Evolutionary conservation across 2,329 filamentous ascomycete genomes (phyloP), one percentile per base, ranked within the genome.

Genomic region (Didymella lethalis): DNA sequence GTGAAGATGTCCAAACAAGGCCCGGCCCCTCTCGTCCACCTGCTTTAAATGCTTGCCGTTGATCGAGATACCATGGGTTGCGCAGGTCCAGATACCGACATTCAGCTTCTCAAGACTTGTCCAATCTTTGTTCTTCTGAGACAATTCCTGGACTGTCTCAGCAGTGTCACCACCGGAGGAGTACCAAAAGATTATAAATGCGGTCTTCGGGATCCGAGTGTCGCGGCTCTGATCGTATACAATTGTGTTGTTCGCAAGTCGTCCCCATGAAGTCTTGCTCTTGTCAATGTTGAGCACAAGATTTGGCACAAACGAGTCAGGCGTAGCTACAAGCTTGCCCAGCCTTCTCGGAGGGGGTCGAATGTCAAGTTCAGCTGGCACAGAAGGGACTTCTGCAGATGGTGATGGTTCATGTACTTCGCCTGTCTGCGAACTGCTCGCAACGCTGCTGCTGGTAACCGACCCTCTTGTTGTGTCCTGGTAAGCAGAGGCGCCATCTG

Each of bases 31-130:
- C 0, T 83, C 81, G 26, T 80, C 78, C 2, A 84, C 82, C 57
- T 85, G 82, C 59, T 84, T 84, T 25, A 97, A 78, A 40, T 82
- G 81, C n/a, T 86, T 83, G 28, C 86, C 88, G 69, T 97, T 97
- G 71, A 98, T 83, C 65, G 81, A 84, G 62, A 97, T 91, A 20
- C 92, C 91, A 28, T 83, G 82, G 7, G 88, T 89, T 4, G 91
- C 90, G 67, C 93, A 92, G 3, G 92, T 96, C 1, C 90, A 89
- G 49, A 97, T 88, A 61, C 93, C 90, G 4, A 86, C 84, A 67
- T 88, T 88, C 2, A 88, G 80, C 12, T 86, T 84, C 2, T 77
- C 76, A 1, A 86, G 68, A 16, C 76, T 77, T 10, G 79, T 82
- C 80, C 82, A 88, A 56, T 84, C 82, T 70, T 85, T 86, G 50